Conservation (phyloP, 2,329 filamentous ascomycete species). For the Cryphonectria parasitica region DNA sequence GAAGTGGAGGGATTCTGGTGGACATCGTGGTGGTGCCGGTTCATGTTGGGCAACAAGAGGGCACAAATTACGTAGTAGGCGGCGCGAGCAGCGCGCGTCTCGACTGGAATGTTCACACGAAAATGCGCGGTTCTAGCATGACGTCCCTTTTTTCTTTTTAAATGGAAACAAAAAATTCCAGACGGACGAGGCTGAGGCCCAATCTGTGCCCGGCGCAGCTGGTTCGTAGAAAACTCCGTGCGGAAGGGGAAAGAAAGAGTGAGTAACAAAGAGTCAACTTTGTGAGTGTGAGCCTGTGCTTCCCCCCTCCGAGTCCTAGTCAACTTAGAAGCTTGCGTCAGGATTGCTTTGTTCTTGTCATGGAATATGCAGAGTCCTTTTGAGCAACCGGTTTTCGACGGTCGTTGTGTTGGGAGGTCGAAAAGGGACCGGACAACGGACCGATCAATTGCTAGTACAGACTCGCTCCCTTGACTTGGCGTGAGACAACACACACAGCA, state of each 20-base stretch:
- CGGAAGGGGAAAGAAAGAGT: not conserved
- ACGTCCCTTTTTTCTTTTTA: not conserved
- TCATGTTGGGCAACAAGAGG: not conserved
- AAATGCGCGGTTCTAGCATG: not conserved
- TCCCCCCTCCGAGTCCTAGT: not conserved
- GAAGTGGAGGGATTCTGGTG: constrained; percentile 8
- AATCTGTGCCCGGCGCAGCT: not conserved
- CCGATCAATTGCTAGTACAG: not conserved
- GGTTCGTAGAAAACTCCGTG: not conserved
- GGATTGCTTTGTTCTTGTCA: not conserved
- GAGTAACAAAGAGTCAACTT: constrained; percentile 5
- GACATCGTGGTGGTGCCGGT: constrained; percentile 14
- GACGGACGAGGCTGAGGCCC: not conserved
- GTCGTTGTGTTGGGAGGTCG: not conserved
- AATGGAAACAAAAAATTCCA: not conserved
- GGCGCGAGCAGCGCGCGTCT: not conserved
- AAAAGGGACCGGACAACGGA: not conserved
- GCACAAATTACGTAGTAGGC: not conserved
- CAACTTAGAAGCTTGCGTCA: not conserved
- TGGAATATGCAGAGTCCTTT: not conserved
- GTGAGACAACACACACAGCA: not conserved
- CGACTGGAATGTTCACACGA: not conserved
- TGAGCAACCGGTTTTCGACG: not conserved
- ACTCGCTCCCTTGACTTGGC: constrained; percentile 5
- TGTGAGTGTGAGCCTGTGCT: not conserved